Evolutionary conservation across 768 basidiomycete genomes (phyloP), one percentile per base, ranked within the genome.

Genomic region (Mycena metata): DNA sequence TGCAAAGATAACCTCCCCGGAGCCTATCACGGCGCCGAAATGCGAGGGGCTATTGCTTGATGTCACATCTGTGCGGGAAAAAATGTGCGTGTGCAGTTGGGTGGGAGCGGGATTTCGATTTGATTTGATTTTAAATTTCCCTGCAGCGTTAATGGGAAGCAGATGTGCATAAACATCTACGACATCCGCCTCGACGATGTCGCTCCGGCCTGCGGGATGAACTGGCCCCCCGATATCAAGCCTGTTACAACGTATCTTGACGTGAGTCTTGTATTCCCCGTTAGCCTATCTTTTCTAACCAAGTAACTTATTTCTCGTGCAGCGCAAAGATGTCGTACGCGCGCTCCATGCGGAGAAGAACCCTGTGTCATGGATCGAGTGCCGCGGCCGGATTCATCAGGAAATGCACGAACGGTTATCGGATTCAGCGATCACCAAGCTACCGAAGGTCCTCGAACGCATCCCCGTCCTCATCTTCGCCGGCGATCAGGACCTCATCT

Each of bases 401-500:
- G 85, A 91, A 64, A 87, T 99, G 75, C 80, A 81, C 41, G 82
- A 88, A 61, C 76, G 74, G 24, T 76, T 81, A 11, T 89, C 91
- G 4, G 83, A 89, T 17, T 91, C 97, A 1, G 85, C 94, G 0
- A 87, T 96, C 66, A 86, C 85, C 0, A 82, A 98, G 49, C 77
- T 99, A 1, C 97, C 98, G 0, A 81, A 83, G 8, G 83, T 99
- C 3, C 84, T 98, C 35, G 89, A 91, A 70, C 86, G 86, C 69
- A 91, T 99, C 21, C 91, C 92, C 1, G 86, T 98, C n/a, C 76
- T 99, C 70, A 84, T 99, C 51, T 99, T 98, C 73, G 95, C 90
- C 0, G 98, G 98, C 8, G 96, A 98, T 77, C 94, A 98, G 78
- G 98, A 99, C 77, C 82, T 96, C 47, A 98, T 99, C 69, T 99